Base-by-base conservation (phyloP, 176 grass and related monocot species). In the Oropetium thomaeum region DNA sequence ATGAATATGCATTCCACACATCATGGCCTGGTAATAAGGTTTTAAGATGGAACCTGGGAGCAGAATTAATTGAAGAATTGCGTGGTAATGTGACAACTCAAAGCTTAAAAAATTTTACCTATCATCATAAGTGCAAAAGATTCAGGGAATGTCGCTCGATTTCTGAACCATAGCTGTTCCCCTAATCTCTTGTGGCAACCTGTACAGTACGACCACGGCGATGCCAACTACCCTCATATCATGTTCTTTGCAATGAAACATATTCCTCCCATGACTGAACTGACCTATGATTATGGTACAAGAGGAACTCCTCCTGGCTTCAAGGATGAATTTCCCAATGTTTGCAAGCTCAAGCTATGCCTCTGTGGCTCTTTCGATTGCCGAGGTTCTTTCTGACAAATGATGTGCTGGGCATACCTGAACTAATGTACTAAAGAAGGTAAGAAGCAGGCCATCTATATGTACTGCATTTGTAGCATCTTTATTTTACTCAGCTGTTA, bases 101-200 rank as follows among this genome's bases (percentile, higher is more conserved):
- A 52, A 85, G 20, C 20, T 68, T 53, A 22, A 83, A 55, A 53
- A 41, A 70, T 2, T 53, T 53, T 92, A 22, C 86, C 86, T 25
- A 77, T 89, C 19, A 10, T 71, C 31, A 80, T 92, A 63, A 92
- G 75, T 42, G 90, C 86, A 73, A 86, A 83, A 44, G 41, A 68
- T 43, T 65, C 66, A 59, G 86, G 90, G 44, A 48, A 48, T 19
- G 44, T 48, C 15, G 44, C 44, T 48, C 44, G 44, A 5, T 48
- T 48, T 48, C 44, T 48, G 15, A 48, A 48, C 44, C 44, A 48
- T 19, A 48, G 44, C 16, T 48, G 44, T 19, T 48, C 44, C 5
- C 86, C 90, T 13, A 92, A 92, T 65, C 65, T 92, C 35, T 77
- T 92, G 42, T 92, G 90, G 86, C 90, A 92, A 32, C 42, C 90